Base-by-base conservation (phyloP, 331 rosid species). In the Rosa hybrid region DNA sequence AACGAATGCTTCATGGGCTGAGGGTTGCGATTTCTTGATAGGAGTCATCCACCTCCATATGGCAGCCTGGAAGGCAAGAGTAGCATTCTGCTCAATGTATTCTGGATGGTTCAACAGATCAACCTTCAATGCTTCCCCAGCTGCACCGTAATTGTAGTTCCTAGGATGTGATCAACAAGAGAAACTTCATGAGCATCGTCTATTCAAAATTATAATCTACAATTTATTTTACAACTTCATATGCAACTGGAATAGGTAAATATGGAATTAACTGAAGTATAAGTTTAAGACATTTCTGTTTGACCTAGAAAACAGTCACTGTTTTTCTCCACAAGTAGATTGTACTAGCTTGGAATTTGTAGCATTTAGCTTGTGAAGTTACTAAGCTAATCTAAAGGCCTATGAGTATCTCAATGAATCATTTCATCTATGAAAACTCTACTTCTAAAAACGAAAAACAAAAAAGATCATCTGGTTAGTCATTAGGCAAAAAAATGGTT, bases 61-160 rank as follows among this genome's bases (percentile, higher is more conserved):
- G 21, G 98, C 99, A 46, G 99, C 90, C 87, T 89, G 97, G 90
- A 96, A 93, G 44, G 90, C 99, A 8, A 96, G 81, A 78, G 99
- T 96, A 53, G 99, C 99, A 34, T 96, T 96, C 90, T 93, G 97
- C 90, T 91, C 99, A 5, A 96, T 42, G 86, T 88, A 96, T 85
- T 96, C 99, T 34, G 99, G 99, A 82, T 93, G 97, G 67, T 71
- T 81, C 80, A 96, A 87, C 68, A 96, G 86, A 84, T 96, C 90
- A 38, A 77, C 81, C 81, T 93, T 86, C 90, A 96, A 84, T 25
- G 86, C 92, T 12, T 93, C 90, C 70, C 98, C 98, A 72, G 78
- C 51, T 30, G 89, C 87, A 46, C 99, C 99, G 23, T 96, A 96
- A 65, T 96, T 96, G 90, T 78, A 93, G 92, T 96, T 93, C 99